Base-by-base conservation (phyloP, 495 filamentous ascomycete species). In the Penicillium cosmopolitanum region DNA sequence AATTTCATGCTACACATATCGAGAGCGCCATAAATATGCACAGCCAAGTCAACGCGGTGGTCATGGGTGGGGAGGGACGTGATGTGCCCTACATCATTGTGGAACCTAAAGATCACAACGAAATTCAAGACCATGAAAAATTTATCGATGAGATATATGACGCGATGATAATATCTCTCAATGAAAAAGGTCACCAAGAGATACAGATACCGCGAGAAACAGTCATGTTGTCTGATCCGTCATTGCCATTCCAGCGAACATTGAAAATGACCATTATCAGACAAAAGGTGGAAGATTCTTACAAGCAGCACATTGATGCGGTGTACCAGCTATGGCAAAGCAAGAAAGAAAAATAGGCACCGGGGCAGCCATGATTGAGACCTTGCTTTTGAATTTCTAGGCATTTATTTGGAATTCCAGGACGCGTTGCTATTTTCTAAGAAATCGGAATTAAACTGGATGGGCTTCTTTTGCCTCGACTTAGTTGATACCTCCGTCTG, bases 51-150 rank as follows among this genome's bases (percentile, higher is more conserved):
- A 51, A 35, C 21, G 35, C 50, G 25, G 50, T 51, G 25, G 13
- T 51, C 11, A 23, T 51, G 15, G 50, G 50, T 12, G 50, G 50
- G 1, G 50, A 51, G 15, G 50, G 25, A 10, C 10, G 50, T n/a
- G 25, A 35, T 31, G 50, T 51, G 25, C 50, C 50, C 25, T 51
- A 51, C 10, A 51, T 51, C 50, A 51, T 51, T 35, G 23, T 51
- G 18, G 50, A 51, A 9, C 50, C 50, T 10, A 51, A 18, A 31
- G 19, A 51, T 12, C 11, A 51, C 50, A 15, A 35, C 12, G 50
- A 28, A 18, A 33, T 51, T 10, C 8, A 51, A 21, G 50, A 51
- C 31, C 25, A 9, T 1, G 15, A 51, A 16, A 9, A 1, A 5
- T 51, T 51, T 11, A 16, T 51, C 7, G 50, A 35, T 23, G 9